Percentiles rank a stretch among this genome's conserved stretches.
Evolutionary conservation across 2,329 filamentous ascomycete genomes (phyloP).

Genomic region (Leptographium lundbergii): DNA sequence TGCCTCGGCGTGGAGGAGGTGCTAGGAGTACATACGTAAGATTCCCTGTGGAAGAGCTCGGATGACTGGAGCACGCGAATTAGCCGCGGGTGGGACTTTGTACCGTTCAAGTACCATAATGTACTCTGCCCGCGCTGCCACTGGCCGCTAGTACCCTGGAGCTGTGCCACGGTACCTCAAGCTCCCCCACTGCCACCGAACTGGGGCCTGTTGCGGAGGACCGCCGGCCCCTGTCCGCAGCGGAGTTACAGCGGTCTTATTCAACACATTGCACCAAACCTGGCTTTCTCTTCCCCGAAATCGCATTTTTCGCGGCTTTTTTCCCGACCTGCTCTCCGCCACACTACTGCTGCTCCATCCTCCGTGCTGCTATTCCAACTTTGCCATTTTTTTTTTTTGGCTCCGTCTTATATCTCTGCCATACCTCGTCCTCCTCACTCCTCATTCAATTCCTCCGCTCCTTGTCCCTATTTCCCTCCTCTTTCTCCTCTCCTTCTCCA

Average conservation of each 20-base stretch:
- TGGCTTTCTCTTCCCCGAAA: constrained; percentile 5
- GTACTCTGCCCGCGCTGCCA: not conserved
- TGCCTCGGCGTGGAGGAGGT: constrained; percentile 11
- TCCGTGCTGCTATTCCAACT: not conserved
- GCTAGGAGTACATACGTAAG: not conserved
- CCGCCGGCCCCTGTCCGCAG: not conserved
- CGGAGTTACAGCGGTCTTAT: not conserved
- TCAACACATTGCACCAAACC: not conserved
- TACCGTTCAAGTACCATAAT: not conserved
- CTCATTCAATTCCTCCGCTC: not conserved
- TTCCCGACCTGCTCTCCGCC: not conserved
- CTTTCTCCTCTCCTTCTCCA: not conserved
- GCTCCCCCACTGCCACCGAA: not conserved
- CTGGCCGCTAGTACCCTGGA: not conserved
- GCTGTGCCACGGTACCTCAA: not conserved
- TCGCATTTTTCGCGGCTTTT: constrained; percentile 6
- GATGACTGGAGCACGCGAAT: constrained; percentile 10
- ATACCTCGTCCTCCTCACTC: not conserved
- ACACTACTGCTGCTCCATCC: not conserved
- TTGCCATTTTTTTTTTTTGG: constrained; percentile 1
- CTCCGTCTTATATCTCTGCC: not conserved
- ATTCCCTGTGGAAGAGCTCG: constrained; percentile 7
- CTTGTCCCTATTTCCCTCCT: not conserved
- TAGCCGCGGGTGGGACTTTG: constrained; percentile 6
- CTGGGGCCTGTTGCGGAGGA: not conserved